These are phyloP conservation scores for Aegle marmelos DNA, from an alignment of 345 rosid genomes.

Conservation along the genomic window DNA sequence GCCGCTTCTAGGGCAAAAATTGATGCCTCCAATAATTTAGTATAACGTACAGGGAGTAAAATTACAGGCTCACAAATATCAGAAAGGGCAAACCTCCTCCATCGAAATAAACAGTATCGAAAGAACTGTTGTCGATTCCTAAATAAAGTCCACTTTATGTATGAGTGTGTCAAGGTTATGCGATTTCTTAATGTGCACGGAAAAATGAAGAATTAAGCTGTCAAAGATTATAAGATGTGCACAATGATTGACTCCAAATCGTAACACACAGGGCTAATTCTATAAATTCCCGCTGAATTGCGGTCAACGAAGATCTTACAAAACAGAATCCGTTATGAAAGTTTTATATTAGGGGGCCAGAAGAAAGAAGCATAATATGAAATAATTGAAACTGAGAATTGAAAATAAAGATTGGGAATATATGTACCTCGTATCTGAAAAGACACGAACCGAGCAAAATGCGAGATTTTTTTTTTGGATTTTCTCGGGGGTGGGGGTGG, in stretches of 20 bases:
- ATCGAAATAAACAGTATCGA: not conserved
- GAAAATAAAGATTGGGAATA: not conserved
- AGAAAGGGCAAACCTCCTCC: not conserved
- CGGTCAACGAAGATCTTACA: not conserved
- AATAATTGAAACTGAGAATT: not conserved
- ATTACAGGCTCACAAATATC: not conserved
- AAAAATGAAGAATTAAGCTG: not conserved
- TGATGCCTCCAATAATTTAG: not conserved
- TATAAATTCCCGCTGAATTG: not conserved
- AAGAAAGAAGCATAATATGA: not conserved
- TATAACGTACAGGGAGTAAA: not conserved
- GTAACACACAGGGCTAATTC: not conserved
- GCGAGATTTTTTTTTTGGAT: not conserved
- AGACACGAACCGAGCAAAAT: conserved; percentile 1
- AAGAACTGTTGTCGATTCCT: not conserved
- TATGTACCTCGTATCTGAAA: conserved; percentile 9
- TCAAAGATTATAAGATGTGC: not conserved
- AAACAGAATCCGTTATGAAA: not conserved
- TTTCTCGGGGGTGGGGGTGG: too few species aligned
- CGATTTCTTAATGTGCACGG: not conserved
- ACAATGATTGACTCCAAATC: not conserved
- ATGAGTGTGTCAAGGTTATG: not conserved
- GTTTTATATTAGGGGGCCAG: not conserved
- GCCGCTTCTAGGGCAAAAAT: not conserved
- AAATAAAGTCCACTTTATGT: not conserved